A percentile compares a stretch with the other conserved stretches of the same genome.
These are phyloP conservation scores for Annulohypoxylon nitens DNA, from an alignment of 495 filamentous ascomycete species.

Conservation along the genomic window DNA sequence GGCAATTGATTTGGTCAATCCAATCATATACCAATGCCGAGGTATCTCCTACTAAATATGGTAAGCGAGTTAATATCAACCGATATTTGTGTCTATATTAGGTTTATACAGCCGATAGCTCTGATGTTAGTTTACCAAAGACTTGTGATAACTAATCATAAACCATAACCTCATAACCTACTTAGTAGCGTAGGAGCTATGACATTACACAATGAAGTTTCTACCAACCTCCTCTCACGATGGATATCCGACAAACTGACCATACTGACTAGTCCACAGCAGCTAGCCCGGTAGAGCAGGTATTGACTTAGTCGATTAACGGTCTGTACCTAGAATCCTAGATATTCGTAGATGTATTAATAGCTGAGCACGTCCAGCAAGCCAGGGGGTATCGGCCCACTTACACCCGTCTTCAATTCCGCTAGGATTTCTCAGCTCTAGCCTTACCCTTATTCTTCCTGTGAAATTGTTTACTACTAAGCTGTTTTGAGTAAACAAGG, in stretches of 20 bases:
- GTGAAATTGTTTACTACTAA: not conserved
- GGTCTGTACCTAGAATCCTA: not conserved
- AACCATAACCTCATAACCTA: no score
- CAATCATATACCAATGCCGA: not conserved
- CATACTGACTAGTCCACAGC: not conserved
- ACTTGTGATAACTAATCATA: not conserved
- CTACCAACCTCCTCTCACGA: constrained; percentile 3
- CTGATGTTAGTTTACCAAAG: constrained; percentile 2
- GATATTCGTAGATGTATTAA: not conserved
- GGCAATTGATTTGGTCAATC: not conserved
- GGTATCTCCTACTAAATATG: not conserved
- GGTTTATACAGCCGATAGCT: not conserved
- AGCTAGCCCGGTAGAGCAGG: constrained; percentile 3
- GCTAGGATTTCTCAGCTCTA: constrained; percentile 38
- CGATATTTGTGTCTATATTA: not conserved
- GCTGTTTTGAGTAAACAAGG: not conserved
- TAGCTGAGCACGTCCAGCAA: constrained; percentile 20
- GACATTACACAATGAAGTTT: not conserved
- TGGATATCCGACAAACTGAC: not conserved
- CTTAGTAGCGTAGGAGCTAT: not conserved
- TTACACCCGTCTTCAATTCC: constrained; percentile 35
- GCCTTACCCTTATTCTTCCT: constrained; percentile 35
- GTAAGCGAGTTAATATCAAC: constrained; percentile 5
- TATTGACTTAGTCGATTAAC: constrained; percentile 8
- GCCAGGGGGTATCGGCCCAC: constrained; percentile 32